phyloP scores from a whole-genome alignment of 2,329 filamentous ascomycete species.

The Fonsecaea pedrosoi region DNA sequence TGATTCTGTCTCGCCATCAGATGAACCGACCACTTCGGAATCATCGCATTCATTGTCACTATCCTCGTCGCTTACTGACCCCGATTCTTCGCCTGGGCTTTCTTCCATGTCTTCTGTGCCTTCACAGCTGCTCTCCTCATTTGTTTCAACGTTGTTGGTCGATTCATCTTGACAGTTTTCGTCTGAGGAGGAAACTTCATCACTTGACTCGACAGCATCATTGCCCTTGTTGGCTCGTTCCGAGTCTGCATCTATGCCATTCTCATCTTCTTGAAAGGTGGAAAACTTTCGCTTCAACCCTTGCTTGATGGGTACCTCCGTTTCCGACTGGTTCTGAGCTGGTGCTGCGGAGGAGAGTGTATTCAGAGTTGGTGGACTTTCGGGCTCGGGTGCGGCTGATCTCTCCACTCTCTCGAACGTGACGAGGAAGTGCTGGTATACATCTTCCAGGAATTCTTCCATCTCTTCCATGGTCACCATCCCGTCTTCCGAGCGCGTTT shows the following conservation, averaged over 20 bases:
- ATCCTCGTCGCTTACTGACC: background rate
- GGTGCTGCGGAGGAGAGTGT: background rate
- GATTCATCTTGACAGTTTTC: background rate
- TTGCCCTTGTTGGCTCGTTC: background rate
- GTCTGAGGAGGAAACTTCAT: background rate
- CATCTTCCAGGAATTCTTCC: constrained; percentile 11
- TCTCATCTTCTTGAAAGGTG: constrained; percentile 2
- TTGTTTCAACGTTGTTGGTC: background rate
- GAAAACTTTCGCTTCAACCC: constrained; percentile 10
- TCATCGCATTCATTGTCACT: background rate
- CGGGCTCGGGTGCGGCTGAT: constrained; percentile 26
- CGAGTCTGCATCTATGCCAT: background rate
- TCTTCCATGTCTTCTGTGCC: background rate
- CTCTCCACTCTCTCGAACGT: background rate
- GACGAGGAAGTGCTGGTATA: constrained; percentile 7
- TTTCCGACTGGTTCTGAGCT: background rate
- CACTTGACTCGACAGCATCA: background rate
- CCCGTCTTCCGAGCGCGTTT: constrained; percentile 25
- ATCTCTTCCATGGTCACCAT: constrained; percentile 26
- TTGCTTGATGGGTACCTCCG: background rate
- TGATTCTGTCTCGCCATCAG: constrained; percentile 3
- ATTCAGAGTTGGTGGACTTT: constrained; percentile 13
- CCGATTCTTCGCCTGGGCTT: background rate
- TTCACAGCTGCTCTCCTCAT: background rate
- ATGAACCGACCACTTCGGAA: background rate